These are phyloP conservation scores for Solanum rostratum DNA, from an alignment of 257 asterid species.

Conservation along the genomic window DNA sequence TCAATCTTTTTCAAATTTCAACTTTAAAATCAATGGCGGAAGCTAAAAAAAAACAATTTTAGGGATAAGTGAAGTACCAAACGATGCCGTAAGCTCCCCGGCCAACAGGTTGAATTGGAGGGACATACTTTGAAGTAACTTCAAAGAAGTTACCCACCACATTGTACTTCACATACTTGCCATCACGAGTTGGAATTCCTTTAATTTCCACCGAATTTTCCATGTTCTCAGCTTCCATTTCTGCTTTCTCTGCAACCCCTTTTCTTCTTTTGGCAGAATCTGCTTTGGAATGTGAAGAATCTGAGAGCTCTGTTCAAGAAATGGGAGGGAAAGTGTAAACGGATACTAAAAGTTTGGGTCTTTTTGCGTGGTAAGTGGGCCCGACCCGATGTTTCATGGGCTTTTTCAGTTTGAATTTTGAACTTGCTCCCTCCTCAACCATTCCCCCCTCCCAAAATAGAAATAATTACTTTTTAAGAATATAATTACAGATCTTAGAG, in stretches of 20 bases:
- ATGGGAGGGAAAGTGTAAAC: neutral
- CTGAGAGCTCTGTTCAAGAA: neutral
- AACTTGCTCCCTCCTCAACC: neutral
- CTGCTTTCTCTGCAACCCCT: neutral
- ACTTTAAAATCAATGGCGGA: neutral
- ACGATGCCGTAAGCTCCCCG: constrained; percentile 89
- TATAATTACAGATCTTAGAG: too few relatives aligned
- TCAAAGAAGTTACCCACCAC: constrained; percentile 64
- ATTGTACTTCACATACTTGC: constrained; percentile 58
- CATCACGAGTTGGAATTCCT: constrained; percentile 51
- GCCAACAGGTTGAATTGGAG: constrained; percentile 68
- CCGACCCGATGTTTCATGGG: neutral
- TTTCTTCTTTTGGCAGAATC: neutral
- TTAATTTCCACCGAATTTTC: constrained; percentile 22
- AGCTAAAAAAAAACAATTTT: neutral
- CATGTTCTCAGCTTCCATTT: constrained; percentile 5
- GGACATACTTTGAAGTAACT: constrained; percentile 55
- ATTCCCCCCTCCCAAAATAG: too few relatives aligned
- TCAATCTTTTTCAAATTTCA: neutral
- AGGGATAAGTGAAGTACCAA: constrained; percentile 26
- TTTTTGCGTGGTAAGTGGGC: neutral
- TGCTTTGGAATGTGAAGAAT: neutral
- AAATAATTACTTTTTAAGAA: too few relatives aligned
- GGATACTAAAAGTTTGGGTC: neutral
- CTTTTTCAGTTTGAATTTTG: constrained; percentile 2